A percentile compares a stretch with the other conserved stretches of the same genome.
These are phyloP conservation scores for Suillus brevipes DNA, from an alignment of 768 basidiomycete genomes.

Conservation along the genomic window DNA sequence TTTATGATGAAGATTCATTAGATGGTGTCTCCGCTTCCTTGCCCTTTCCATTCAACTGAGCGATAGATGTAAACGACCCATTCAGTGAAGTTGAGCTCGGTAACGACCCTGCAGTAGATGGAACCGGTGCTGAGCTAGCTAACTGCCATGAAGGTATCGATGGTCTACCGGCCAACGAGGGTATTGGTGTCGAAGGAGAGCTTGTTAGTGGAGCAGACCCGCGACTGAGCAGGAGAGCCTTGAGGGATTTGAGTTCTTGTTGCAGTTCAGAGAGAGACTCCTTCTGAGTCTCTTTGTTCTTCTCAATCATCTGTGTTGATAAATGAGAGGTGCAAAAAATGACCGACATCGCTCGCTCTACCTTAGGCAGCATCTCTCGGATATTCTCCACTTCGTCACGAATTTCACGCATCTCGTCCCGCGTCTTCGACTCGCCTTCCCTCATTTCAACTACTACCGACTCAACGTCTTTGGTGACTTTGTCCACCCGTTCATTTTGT, in stretches of 20 bases:
- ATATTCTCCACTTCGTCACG: constrained; percentile 89
- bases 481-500: constrained; percentile 71
- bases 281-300: constrained; percentile 82
- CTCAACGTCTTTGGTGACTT: constrained; percentile 72
- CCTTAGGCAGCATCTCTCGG: constrained; percentile 92
- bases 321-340: constrained; percentile 5
- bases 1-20: constrained; percentile 18
- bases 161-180: constrained; percentile 57
- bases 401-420: constrained; percentile 89
- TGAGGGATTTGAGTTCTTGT: constrained; percentile 92
- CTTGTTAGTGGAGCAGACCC: constrained; percentile 50
- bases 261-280: constrained; percentile 86
- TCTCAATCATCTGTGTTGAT: constrained; percentile 81
- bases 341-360: constrained; percentile 31
- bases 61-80: constrained; percentile 18
- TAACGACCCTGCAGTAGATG: constrained; percentile 20
- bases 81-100: constrained; percentile 16
- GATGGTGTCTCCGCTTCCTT: constrained; percentile 46
- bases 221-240: constrained; percentile 80
- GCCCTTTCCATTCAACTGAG: constrained; percentile 51
- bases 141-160: constrained; percentile 94
- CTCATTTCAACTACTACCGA: constrained; percentile 71
- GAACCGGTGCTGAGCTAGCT: constrained; percentile 38
- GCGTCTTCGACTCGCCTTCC: constrained; percentile 73
- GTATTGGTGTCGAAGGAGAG: constrained; percentile 49